Evolutionary conservation across 1,284 basidiomycete species (phyloP).

Genomic region (Marasmius fiardii): DNA sequence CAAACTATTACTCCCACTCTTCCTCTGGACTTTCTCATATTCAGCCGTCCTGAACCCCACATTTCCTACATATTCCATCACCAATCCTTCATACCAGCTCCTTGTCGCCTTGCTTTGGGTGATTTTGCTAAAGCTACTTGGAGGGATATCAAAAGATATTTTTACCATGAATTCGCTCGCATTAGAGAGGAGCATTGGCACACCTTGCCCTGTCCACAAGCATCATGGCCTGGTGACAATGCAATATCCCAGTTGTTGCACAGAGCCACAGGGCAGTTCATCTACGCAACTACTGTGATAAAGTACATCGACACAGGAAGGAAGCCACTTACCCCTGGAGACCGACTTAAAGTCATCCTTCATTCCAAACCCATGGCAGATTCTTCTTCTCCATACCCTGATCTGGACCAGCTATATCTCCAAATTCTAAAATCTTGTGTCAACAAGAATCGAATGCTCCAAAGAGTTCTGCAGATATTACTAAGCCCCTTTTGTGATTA

Average conservation of each 20-base stretch:
- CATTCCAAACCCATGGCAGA: too few species aligned
- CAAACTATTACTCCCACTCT: neutral
- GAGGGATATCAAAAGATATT: neutral
- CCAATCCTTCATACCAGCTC: neutral
- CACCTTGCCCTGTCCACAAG: neutral
- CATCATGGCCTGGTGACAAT: neutral
- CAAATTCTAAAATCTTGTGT: neutral
- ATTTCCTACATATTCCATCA: neutral
- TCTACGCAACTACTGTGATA: neutral
- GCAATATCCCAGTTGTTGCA: neutral
- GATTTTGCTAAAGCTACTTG: neutral
- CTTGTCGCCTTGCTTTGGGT: neutral
- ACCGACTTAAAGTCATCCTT: neutral
- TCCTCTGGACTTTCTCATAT: neutral
- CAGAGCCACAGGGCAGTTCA: neutral
- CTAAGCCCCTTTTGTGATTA: neutral
- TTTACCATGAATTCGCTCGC: neutral
- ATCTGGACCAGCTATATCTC: neutral
- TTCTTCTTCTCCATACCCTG: neutral
- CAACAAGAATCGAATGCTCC: neutral
- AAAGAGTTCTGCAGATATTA: neutral
- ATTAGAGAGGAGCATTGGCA: neutral
- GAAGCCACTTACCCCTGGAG: neutral
- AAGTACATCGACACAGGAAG: neutral
- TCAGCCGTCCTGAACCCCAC: neutral